Conservation (phyloP, 768 basidiomycete genomes). For the Termitomyces sp. region DNA sequence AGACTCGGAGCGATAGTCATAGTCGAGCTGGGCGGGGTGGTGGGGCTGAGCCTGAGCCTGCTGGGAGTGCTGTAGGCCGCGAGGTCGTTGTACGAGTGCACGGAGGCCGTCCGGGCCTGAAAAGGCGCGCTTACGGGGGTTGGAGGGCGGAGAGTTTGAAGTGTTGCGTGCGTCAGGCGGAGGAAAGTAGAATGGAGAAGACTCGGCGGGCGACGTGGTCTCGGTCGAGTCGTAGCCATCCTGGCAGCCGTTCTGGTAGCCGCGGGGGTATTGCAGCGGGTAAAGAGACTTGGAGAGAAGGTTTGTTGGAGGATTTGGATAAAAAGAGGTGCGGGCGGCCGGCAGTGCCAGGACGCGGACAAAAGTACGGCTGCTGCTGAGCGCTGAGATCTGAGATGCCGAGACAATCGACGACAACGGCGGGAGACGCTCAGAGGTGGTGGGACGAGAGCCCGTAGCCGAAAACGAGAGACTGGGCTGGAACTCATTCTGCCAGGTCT, state of each 20-base stretch:
- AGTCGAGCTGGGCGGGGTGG: conserved; percentile 27
- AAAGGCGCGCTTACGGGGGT: conserved; percentile 65
- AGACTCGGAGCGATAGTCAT: conserved; percentile 73
- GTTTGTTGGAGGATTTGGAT: conserved; percentile 1
- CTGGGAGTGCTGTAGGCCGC: conserved; percentile 7
- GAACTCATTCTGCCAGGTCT: neutral
- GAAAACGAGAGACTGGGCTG: too few species aligned
- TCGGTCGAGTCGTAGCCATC: conserved; percentile 14
- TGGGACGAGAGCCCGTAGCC: conserved; percentile 34
- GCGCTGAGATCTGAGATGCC: too few species aligned
- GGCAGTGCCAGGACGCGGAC: conserved; percentile 8
- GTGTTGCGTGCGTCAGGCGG: conserved; percentile 43
- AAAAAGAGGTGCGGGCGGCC: conserved; percentile 10
- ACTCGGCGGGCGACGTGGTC: conserved; percentile 32
- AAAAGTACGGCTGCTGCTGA: conserved; percentile 4
- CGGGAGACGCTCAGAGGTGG: conserved; percentile 58
- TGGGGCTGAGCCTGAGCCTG: neutral
- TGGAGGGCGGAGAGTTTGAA: conserved; percentile 23
- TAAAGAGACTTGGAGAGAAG: too few species aligned
- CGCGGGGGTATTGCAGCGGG: too few species aligned
- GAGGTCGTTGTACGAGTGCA: conserved; percentile 19
- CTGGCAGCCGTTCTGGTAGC: conserved; percentile 9
- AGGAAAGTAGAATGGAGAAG: conserved; percentile 79
- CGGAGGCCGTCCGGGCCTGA: conserved; percentile 52
- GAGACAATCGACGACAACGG: conserved; percentile 64